These are phyloP conservation scores for Leccinum barrowsii DNA, from an alignment of 768 basidiomycete species.

Conservation along the genomic window DNA sequence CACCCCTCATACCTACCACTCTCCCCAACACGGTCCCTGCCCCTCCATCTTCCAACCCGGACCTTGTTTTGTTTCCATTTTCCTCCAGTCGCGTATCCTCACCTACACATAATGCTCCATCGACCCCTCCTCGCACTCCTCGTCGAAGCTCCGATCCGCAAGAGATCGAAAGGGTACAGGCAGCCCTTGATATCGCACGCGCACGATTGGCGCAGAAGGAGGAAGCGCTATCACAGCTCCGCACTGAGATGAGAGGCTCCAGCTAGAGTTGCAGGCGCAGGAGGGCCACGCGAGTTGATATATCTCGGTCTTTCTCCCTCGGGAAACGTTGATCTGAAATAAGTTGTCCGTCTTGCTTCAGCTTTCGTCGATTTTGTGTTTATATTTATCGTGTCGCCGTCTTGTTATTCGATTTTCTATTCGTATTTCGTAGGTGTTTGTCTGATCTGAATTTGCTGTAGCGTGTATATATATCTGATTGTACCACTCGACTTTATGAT, in stretches of 20 bases:
- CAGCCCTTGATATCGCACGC: slow-evolving; percentile 19
- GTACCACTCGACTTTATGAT: too few relatives aligned
- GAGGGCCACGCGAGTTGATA: not conserved
- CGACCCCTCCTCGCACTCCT: not conserved
- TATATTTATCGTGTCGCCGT: not conserved
- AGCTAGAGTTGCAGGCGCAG: slow-evolving; percentile 4
- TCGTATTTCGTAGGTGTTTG: not conserved
- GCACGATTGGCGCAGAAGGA: slow-evolving; percentile 23
- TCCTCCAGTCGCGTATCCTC: slow-evolving; percentile 21
- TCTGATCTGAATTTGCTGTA: not conserved
- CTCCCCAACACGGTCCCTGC: slow-evolving; percentile 11
- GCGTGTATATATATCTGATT: too few relatives aligned
- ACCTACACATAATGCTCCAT: not conserved
- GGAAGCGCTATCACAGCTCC: slow-evolving; percentile 18
- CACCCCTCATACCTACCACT: slow-evolving; percentile 42
- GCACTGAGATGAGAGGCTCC: slow-evolving; percentile 21
- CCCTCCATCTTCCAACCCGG: not conserved
- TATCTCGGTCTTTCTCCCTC: not conserved
- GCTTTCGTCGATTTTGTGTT: not conserved
- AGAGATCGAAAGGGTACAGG: slow-evolving; percentile 23
- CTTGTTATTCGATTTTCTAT: not conserved
- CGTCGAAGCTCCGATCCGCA: slow-evolving; percentile 8
- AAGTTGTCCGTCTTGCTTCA: not conserved
- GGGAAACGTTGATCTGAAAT: not conserved
- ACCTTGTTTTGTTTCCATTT: slow-evolving; percentile 16